A percentile compares a stretch with the other conserved stretches of the same genome.
These are phyloP conservation scores for Pycnococcus provasolii DNA, from an alignment of 139 green algal species.

Conservation along the genomic window DNA sequence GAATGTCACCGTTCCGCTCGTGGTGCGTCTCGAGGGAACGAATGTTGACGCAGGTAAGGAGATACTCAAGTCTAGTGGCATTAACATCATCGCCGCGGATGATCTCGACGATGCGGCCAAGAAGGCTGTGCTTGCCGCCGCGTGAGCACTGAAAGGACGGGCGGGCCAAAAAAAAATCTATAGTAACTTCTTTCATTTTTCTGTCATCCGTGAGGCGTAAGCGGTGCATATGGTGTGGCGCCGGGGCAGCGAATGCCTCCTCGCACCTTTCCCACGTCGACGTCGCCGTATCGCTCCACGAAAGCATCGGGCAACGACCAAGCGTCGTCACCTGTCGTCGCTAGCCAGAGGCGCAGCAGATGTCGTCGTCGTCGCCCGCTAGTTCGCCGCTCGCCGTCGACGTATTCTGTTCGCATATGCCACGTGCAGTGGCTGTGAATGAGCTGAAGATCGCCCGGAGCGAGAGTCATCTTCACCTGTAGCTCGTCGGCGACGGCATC, in stretches of 20 bases:
- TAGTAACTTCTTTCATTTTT: too few species aligned
- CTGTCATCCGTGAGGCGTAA: neutral
- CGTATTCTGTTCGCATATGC: conserved; percentile 19
- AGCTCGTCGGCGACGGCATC: conserved; percentile 6
- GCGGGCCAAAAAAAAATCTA: too few species aligned
- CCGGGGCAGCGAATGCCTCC: conserved; percentile 9
- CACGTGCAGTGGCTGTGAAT: conserved; percentile 21
- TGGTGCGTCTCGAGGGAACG: conserved; percentile 96
- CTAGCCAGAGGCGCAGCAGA: conserved; percentile 24
- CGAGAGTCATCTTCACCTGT: conserved; percentile 7
- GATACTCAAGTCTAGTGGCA: conserved; percentile 61
- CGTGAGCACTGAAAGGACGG: neutral
- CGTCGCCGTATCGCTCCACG: conserved; percentile 8
- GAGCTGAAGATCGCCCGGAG: conserved; percentile 19
- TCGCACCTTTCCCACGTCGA: conserved; percentile 7
- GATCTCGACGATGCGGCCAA: conserved; percentile 92
- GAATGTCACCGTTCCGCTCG: conserved; percentile 64
- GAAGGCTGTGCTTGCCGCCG: conserved; percentile 68
- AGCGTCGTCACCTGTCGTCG: neutral
- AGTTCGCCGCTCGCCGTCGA: neutral
- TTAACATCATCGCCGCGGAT: conserved; percentile 78
- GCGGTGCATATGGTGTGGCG: neutral
- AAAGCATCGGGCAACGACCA: conserved; percentile 12
- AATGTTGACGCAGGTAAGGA: conserved; percentile 88
- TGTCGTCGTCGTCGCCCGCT: conserved; percentile 3